Conservation (phyloP, 768 basidiomycete species). For the Amanita exitialis region DNA sequence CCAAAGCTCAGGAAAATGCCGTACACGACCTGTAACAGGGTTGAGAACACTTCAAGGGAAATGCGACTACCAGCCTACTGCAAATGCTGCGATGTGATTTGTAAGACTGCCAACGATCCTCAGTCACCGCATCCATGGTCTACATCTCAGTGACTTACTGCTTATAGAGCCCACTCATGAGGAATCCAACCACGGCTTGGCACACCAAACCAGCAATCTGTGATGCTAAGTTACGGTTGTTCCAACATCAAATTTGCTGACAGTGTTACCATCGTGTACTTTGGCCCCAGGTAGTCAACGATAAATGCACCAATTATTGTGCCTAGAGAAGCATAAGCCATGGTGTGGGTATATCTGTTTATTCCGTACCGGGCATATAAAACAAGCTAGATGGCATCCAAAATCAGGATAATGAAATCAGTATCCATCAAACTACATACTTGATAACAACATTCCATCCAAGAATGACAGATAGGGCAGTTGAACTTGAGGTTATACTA, state of each 20-base stretch:
- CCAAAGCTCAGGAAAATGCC: constrained; percentile 88
- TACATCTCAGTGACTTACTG: constrained; percentile 20
- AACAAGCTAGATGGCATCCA: constrained; percentile 17
- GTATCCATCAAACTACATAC: constrained; percentile 25
- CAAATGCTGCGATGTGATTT: constrained; percentile 62
- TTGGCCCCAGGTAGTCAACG: constrained; percentile 69
- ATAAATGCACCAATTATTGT: constrained; percentile 67
- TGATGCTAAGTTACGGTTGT: not conserved
- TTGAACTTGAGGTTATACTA: constrained; percentile 48
- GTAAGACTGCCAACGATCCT: constrained; percentile 33
- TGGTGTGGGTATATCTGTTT: not conserved
- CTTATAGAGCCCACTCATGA: constrained; percentile 78
- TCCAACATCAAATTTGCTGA: not conserved
- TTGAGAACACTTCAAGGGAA: not conserved
- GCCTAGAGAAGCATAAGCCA: constrained; percentile 35
- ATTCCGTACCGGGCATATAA: constrained; percentile 25
- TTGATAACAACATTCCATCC: constrained; percentile 86
- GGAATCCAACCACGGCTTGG: constrained; percentile 75
- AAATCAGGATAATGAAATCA: not conserved
- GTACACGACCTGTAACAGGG: constrained; percentile 53
- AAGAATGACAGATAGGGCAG: constrained; percentile 50
- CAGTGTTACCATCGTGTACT: constrained; percentile 53
- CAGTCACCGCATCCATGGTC: not conserved
- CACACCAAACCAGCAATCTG: constrained; percentile 58
- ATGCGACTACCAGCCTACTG: constrained; percentile 30